Conservation (phyloP, 2,329 filamentous ascomycete species). For the Mollisiaceae sp. region DNA sequence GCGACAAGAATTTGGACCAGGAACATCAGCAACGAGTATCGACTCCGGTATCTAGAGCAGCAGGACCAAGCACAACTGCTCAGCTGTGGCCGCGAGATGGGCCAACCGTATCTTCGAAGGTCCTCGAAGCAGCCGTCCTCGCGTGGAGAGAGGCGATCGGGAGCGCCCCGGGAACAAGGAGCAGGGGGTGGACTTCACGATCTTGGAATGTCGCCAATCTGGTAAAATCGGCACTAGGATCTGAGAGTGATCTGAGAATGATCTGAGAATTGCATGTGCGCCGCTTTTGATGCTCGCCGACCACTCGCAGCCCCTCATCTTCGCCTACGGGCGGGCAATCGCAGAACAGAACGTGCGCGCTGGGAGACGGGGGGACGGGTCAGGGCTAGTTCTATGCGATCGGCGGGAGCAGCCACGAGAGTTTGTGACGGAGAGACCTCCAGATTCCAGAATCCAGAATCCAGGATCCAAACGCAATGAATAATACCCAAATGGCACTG, state of each 20-base stretch:
- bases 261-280: too few relatives aligned
- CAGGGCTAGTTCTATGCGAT: neutral
- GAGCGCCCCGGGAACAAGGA: neutral
- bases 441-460: too few relatives aligned
- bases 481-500: neutral
- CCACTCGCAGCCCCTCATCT: too few relatives aligned
- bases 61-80: too few relatives aligned
- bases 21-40: too few relatives aligned
- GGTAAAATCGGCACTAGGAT: slow-evolving; percentile 9
- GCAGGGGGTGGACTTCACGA: neutral
- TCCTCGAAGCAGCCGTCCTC: neutral
- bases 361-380: too few relatives aligned
- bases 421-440: neutral
- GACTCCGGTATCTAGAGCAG: too few relatives aligned
- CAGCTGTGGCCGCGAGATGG: too few relatives aligned
- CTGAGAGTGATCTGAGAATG: neutral
- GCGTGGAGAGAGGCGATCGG: neutral
- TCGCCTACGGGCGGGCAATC: too few relatives aligned
- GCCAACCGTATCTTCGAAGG: too few relatives aligned
- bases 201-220: slow-evolving; percentile 2
- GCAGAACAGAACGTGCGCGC: too few relatives aligned
- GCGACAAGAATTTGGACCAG: too few relatives aligned
- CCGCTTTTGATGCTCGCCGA: neutral
- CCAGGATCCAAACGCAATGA: neutral
- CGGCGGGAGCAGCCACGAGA: neutral